Percentiles rank a stretch among this genome's conserved stretches.
These are phyloP conservation scores for Tricholoma matsutake DNA, from an alignment of 768 basidiomycete species.

Conservation along the genomic window DNA sequence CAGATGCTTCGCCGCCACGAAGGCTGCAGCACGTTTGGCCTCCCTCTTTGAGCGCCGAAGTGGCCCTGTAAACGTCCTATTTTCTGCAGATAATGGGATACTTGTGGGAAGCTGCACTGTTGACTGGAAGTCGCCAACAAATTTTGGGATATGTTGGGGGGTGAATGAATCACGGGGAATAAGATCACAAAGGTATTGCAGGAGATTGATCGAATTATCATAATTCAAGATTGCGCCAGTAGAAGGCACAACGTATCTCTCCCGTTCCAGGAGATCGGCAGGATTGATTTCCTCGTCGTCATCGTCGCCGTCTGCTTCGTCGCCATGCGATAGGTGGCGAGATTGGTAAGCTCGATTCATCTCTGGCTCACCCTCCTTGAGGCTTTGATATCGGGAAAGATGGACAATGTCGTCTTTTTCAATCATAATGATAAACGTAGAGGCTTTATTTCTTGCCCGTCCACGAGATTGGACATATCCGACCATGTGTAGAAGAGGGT, in stretches of 20 bases:
- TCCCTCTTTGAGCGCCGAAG: conserved; percentile 66
- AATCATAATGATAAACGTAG: conserved; percentile 82
- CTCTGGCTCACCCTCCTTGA: conserved; percentile 60
- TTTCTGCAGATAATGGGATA: conserved; percentile 53
- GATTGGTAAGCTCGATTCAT: conserved; percentile 62
- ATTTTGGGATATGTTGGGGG: conserved; percentile 54
- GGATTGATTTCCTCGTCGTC: conserved; percentile 39
- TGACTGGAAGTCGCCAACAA: conserved; percentile 53
- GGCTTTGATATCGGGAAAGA: conserved; percentile 53
- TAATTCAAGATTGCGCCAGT: conserved; percentile 82
- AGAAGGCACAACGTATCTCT: conserved; percentile 66
- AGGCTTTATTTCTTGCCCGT: conserved; percentile 71
- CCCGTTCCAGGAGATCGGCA: conserved; percentile 59
- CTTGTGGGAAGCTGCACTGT: conserved; percentile 65
- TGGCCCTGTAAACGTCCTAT: conserved; percentile 61
- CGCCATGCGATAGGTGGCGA: conserved; percentile 34
- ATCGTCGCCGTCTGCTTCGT: conserved; percentile 43
- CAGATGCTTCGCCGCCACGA: conserved; percentile 69
- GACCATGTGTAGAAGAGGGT: conserved; percentile 76
- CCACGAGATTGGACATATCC: conserved; percentile 90
- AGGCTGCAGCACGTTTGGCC: conserved; percentile 81
- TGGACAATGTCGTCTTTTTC: conserved; percentile 55
- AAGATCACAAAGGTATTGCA: conserved; percentile 74
- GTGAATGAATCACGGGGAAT: conserved; percentile 75
- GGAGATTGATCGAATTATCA: conserved; percentile 65